These are phyloP conservation scores for Chlorella sp. DNA, from an alignment of 139 green algal genomes.

Conservation along the genomic window DNA sequence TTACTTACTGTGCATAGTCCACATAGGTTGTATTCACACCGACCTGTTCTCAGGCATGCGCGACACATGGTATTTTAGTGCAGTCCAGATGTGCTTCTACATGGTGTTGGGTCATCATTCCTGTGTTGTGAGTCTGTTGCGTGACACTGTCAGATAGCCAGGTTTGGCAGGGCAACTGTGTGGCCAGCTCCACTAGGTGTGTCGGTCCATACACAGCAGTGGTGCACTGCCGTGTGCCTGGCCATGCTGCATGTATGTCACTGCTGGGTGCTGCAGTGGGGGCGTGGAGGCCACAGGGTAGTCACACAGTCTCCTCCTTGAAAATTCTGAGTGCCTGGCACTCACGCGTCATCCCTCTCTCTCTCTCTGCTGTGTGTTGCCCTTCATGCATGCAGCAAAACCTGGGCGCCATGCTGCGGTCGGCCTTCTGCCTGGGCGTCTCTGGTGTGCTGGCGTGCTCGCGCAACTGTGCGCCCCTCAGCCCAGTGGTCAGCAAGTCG, in stretches of 20 bases:
- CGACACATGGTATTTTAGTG: not conserved
- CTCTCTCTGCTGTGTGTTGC: not conserved
- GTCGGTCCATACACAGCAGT: too few relatives aligned
- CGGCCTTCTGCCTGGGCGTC: slow-evolving; percentile 76
- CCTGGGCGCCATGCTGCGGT: slow-evolving; percentile 80
- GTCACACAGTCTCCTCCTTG: too few relatives aligned
- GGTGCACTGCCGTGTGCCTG: not conserved
- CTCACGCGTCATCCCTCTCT: not conserved
- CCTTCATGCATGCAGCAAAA: slow-evolving; percentile 91
- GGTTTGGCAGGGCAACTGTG: too few relatives aligned
- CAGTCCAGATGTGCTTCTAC: not conserved
- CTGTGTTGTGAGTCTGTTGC: too few relatives aligned
- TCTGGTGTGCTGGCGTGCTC: slow-evolving; percentile 70
- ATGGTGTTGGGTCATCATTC: not conserved
- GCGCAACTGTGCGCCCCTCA: slow-evolving; percentile 82
- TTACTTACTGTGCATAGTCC: not conserved
- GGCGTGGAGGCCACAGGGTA: too few relatives aligned
- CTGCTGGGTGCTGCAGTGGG: too few relatives aligned
- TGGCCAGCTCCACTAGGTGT: too few relatives aligned
- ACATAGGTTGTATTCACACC: not conserved
- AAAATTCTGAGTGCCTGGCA: not conserved
- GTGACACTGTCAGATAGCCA: too few relatives aligned
- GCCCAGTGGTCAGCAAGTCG: slow-evolving; percentile 74
- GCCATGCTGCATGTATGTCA: not conserved
- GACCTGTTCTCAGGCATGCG: not conserved